Base-by-base conservation (phyloP, 1,139 yeast species). In the Torulaspora globosa region DNA sequence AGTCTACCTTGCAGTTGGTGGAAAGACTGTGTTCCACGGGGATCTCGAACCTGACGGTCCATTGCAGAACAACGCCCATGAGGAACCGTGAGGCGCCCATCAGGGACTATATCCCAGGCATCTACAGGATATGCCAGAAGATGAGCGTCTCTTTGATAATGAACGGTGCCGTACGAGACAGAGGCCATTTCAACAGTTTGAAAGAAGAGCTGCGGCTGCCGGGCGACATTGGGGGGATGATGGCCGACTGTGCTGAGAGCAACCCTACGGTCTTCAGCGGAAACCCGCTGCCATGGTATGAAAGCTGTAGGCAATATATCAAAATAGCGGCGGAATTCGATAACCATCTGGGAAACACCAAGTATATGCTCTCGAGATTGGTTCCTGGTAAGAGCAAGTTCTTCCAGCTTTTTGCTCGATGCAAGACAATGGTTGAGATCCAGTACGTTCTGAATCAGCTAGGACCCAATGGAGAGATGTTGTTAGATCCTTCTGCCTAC, bases 11-110 rank as follows among this genome's bases (percentile, higher is more conserved):
- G 43, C 69, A 61, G 1, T 71, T 92, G 39, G 83, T 92, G 0
- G 70, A 72, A 37, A 71, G 77, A 46, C 72, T 92, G 11, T 82
- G 88, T 29, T 66, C 71, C 37, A 90, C 98, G 0, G 98, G 98
- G 0, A 86, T 92, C 44, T 53, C 80, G 8, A 86, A 88, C 58
- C 70, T 92, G 56, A 92, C 97, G 0, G 78, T 92, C 9, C 98
- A 92, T 67, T 90, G 97, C 63, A 78, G 98, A 46, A 87, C 95
- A 0, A 77, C 87, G 35, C 80, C 76, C 18, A 92, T 92, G 97
- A 75, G 97, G 59, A 94, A 92, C 51, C 73, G 96, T 49, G 90
- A 92, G 53, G 71, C 72, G 2, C 96, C 96, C 2, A 74, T 84
- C 16, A 75, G 95, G 64, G 73, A 68, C 26, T 82, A 80, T 56